Evolutionary conservation across 2,329 filamentous ascomycete genomes (phyloP).

Genomic region (Xylaria polymorpha): DNA sequence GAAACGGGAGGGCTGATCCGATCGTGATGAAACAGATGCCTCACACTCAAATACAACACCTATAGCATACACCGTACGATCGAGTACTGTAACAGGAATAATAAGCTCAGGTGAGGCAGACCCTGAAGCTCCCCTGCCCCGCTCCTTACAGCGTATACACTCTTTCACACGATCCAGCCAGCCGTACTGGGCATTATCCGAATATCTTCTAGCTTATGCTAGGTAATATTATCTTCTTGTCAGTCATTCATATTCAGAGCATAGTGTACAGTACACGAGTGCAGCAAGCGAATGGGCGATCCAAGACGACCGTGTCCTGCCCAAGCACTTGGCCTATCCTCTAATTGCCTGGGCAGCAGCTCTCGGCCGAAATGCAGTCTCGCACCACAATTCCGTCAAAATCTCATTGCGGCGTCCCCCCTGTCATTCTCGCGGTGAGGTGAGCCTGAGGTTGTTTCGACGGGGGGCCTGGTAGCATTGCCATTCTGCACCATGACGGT

Average conservation of each 20-base stretch:
- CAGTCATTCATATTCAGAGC: background rate
- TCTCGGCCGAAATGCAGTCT: slow-evolving; percentile 11
- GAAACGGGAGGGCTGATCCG: slow-evolving; percentile 26
- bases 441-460: slow-evolving; percentile 6
- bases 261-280: too few species aligned
- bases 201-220: background rate
- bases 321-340: slow-evolving; percentile 29
- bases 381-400: background rate
- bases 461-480: background rate
- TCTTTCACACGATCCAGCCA: too few species aligned
- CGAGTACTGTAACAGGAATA: background rate
- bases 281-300: background rate
- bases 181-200: background rate
- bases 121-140: background rate
- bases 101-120: slow-evolving; percentile 7
- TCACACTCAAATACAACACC: slow-evolving; percentile 7
- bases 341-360: slow-evolving; percentile 22
- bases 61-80: background rate
- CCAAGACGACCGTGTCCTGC: slow-evolving; percentile 18
- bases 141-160: background rate
- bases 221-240: background rate
- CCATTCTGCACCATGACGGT: background rate
- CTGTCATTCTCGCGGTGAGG: slow-evolving; percentile 7
- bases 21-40: slow-evolving; percentile 28
- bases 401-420: slow-evolving; percentile 10